phyloP scores from a whole-genome alignment of 2,329 filamentous ascomycete species.

The Fusarium lyarnte region DNA sequence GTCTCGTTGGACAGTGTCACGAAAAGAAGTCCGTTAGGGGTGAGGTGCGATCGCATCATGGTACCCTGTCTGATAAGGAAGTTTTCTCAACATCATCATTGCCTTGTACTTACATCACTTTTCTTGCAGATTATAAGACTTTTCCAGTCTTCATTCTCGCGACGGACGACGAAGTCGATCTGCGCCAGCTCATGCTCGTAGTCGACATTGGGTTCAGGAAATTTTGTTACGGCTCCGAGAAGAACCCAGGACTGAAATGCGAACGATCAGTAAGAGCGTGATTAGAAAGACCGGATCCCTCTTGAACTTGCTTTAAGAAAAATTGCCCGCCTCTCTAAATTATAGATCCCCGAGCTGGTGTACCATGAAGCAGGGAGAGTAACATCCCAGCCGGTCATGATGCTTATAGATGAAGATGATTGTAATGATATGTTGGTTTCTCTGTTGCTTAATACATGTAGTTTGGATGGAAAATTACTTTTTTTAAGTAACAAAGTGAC shows the following conservation, averaged over 20 bases:
- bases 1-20: neutral
- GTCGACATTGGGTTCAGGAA: neutral
- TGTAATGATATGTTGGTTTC: rapidly evolving
- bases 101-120: rapidly evolving
- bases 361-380: conserved; percentile 4
- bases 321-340: neutral
- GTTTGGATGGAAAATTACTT: rapidly evolving
- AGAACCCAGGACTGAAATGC: neutral
- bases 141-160: neutral
- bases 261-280: rapidly evolving
- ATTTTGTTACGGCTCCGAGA: neutral
- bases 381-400: neutral
- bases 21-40: neutral
- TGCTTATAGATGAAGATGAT: rapidly evolving
- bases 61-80: neutral
- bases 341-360: neutral
- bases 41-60: neutral
- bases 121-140: neutral
- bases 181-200: neutral
- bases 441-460: neutral
- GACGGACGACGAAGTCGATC: neutral
- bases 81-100: rapidly evolving
- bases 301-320: neutral
- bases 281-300: rapidly evolving
- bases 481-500: rapidly evolving